A percentile compares a stretch with the other conserved stretches of the same genome.
phyloP scores from a whole-genome alignment of 495 filamentous ascomycete species.

The Lasiosphaeris hirsuta region DNA sequence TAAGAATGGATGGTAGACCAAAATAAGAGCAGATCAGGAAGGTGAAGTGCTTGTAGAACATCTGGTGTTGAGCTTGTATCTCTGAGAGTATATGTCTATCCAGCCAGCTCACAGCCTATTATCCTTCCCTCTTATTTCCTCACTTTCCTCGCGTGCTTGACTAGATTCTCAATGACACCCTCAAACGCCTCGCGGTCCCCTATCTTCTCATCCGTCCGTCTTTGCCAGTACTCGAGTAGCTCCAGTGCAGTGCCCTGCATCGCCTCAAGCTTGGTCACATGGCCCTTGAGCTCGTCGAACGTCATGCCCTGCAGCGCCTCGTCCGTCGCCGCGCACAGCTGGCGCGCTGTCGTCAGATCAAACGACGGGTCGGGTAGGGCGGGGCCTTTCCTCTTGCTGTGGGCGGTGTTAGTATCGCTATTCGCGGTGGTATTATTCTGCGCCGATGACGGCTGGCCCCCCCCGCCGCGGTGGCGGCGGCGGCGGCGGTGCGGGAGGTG shows the following conservation, averaged over 20 bases:
- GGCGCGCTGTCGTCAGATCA: constrained; percentile 72
- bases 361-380: constrained; percentile 68
- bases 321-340: constrained; percentile 78
- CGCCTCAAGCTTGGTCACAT: constrained; percentile 68
- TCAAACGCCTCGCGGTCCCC: constrained; percentile 95
- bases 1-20: no score
- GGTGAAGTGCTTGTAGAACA: no score
- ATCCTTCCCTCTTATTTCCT: constrained; percentile 52
- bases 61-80: no score
- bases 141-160: constrained; percentile 87
- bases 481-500: not conserved
- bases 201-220: constrained; percentile 75
- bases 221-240: constrained; percentile 86
- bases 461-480: constrained; percentile 14
- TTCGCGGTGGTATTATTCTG: constrained; percentile 33
- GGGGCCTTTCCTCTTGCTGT: constrained; percentile 44
- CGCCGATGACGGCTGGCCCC: constrained; percentile 19
- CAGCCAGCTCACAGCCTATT: no score
- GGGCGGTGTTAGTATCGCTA: not conserved
- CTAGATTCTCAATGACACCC: constrained; percentile 95
- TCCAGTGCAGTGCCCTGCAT: constrained; percentile 66
- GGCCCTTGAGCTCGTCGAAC: constrained; percentile 66
- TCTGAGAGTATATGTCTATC: no score
- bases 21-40: no score
- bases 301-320: constrained; percentile 74